Evolutionary conservation across 2,329 filamentous ascomycete species (phyloP).

Genomic region (Sarocladium brachiariae): DNA sequence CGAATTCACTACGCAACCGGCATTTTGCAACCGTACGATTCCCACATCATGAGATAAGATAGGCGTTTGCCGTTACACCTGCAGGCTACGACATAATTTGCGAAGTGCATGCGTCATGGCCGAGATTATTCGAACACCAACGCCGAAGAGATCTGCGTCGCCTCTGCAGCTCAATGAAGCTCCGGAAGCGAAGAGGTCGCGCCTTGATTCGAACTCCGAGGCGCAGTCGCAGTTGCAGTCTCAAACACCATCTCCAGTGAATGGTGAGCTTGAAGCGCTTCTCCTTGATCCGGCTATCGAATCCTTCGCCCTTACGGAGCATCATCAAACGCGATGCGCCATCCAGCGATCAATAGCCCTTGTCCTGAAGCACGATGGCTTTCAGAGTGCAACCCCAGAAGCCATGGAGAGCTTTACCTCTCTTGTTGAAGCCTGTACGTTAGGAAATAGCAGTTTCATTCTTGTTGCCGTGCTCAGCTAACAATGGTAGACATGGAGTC

Average conservation of each 20-base stretch:
- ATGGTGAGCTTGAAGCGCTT: constrained; percentile 11
- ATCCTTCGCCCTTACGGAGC: constrained; percentile 22
- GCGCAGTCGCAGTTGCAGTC: background rate
- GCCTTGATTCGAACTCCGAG: background rate
- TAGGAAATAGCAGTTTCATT: too few relatives aligned
- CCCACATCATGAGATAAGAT: too few relatives aligned
- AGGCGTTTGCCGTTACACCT: too few relatives aligned
- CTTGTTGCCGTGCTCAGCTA: too few relatives aligned
- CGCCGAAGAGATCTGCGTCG: constrained; percentile 7
- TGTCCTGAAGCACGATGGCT: constrained; percentile 51
- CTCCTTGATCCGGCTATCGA: constrained; percentile 15
- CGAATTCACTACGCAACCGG: too few relatives aligned
- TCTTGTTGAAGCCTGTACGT: constrained; percentile 51
- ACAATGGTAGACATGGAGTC: constrained; percentile 46
- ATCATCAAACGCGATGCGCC: constrained; percentile 26
- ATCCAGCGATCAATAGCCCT: constrained; percentile 50
- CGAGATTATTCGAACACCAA: background rate
- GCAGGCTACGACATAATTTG: too few relatives aligned
- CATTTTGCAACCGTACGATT: too few relatives aligned
- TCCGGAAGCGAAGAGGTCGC: constrained; percentile 1
- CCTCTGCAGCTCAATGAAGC: background rate
- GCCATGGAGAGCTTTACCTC: constrained; percentile 53
- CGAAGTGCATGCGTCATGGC: background rate
- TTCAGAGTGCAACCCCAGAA: constrained; percentile 45
- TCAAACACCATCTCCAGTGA: background rate